Base-by-base conservation (phyloP, 2,329 filamentous ascomycete genomes). In the Claviceps spartinae region DNA sequence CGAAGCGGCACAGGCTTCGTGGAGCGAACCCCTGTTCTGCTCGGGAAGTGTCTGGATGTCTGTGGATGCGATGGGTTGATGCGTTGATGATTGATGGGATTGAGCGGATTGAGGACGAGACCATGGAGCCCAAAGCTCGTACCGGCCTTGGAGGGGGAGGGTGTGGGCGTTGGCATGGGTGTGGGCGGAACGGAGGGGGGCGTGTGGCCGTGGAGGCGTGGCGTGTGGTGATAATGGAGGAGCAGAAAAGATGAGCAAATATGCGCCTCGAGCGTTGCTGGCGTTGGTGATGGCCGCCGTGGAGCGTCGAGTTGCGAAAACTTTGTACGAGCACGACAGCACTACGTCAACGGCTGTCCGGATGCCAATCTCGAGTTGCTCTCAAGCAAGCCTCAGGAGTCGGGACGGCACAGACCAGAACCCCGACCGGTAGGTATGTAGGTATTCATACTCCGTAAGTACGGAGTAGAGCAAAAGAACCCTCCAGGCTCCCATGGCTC, bases 31-130 rank as follows among this genome's bases (percentile, higher is more conserved):
- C 53, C 47, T 47, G 48, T 30, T 24, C 22, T 22, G 47, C 50
- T 34, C 30, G 30, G 36, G 47, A 37, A 40, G 46, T 48, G 46
- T 40, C 41, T 54, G 53, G 30, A 34, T 34, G 30, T 34, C 30
- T 34, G 30, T 34, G 30, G 9, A 34, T 34, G 30, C 30, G 30
- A 34, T 34, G 30, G 30, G 30, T 34, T 34, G 30, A 34, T 34
- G 30, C 0, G 30, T 34, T 34, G 30, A 34, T 34, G 30, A 11
- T 34, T 34, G 30, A 34, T 34, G 30, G 30, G 53, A 51, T 51
- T 54, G 53, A 42, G 48, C 48, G 50, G 53, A 54, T 51, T 52
- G 51, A 52, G 49, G 53, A 52, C 36, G 30, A 48, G 47, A 42
- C 37, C 47, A 42, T 50, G 51, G 50, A 52, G 53, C 53, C 53